Conservation (phyloP, 2,329 filamentous ascomycete genomes). For the Cryphonectria radicalis region DNA sequence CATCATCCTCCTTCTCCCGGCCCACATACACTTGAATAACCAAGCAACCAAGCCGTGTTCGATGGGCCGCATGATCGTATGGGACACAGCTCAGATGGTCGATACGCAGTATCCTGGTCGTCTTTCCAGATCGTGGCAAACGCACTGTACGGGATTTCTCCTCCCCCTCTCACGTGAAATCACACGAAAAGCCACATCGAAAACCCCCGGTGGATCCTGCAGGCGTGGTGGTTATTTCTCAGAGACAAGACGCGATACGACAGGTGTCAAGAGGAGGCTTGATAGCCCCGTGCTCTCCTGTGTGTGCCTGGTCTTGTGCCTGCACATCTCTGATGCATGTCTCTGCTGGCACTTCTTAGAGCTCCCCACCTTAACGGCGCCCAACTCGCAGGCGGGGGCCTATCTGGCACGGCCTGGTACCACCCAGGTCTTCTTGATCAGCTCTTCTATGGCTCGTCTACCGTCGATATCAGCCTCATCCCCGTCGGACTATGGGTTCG, state of each 20-base stretch:
- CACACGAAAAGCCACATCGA: not conserved
- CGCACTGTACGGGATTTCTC: not conserved
- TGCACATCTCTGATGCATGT: slow-evolving; percentile 26
- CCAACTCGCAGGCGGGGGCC: slow-evolving; percentile 7
- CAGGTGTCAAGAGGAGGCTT: slow-evolving; percentile 9
- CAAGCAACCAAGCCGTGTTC: slow-evolving; percentile 1
- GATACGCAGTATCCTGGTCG: not conserved
- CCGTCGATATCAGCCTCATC: slow-evolving; percentile 14
- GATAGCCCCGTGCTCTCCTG: slow-evolving; percentile 10
- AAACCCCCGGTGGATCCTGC: not conserved
- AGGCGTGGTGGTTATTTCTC: not conserved
- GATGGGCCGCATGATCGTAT: not conserved
- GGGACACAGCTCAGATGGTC: slow-evolving; percentile 9
- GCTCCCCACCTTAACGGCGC: slow-evolving; percentile 5
- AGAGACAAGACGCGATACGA: not conserved
- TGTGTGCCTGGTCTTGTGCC: slow-evolving; percentile 6
- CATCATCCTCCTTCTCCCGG: not conserved
- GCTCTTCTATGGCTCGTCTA: slow-evolving; percentile 1
- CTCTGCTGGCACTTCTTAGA: slow-evolving; percentile 24
- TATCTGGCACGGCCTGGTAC: not conserved
- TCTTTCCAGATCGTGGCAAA: slow-evolving; percentile 3
- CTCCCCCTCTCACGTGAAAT: not conserved
- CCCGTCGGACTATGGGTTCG: not conserved
- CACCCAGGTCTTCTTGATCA: not conserved
- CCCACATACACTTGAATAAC: not conserved